These are phyloP conservation scores for Ganoderma resinaceum DNA, from an alignment of 1,284 basidiomycete species.

Conservation along the genomic window DNA sequence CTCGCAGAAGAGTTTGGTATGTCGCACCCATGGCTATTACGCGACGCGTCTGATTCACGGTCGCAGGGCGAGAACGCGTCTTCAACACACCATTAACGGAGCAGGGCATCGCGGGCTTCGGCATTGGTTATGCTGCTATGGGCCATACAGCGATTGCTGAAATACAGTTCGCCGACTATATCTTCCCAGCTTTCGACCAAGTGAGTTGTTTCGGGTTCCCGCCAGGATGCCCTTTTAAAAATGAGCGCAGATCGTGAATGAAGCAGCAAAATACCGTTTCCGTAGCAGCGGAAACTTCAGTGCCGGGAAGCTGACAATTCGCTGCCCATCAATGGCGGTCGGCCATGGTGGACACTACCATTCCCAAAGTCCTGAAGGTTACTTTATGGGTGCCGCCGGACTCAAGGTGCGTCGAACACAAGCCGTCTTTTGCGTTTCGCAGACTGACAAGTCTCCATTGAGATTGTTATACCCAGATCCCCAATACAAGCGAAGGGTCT, in stretches of 20 bases:
- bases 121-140: slow-evolving; percentile 91
- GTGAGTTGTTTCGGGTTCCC: slow-evolving; percentile 45
- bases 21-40: slow-evolving; percentile 15
- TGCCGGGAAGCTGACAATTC: slow-evolving; percentile 87
- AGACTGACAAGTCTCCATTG: slow-evolving; percentile 2
- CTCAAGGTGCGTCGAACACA: slow-evolving; percentile 65
- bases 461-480: slow-evolving; percentile 91
- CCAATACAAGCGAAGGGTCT: slow-evolving; percentile 96
- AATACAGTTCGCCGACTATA: slow-evolving; percentile 90
- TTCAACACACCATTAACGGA: slow-evolving; percentile 95
- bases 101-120: slow-evolving; percentile 95
- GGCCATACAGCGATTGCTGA: slow-evolving; percentile 96
- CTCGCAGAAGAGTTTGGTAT: slow-evolving; percentile 92
- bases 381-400: slow-evolving; percentile 91
- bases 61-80: slow-evolving; percentile 84
- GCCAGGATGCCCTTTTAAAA: not conserved
- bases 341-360: slow-evolving; percentile 95
- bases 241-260: slow-evolving; percentile 81
- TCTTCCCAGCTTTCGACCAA: slow-evolving; percentile 93
- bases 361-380: slow-evolving; percentile 94
- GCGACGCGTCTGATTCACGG: not conserved
- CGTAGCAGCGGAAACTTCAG: slow-evolving; percentile 87
- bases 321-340: slow-evolving; percentile 90
- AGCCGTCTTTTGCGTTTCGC: slow-evolving; percentile 40
- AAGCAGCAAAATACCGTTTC: slow-evolving; percentile 94